Evolutionary conservation across 2,329 filamentous ascomycete genomes (phyloP), one percentile per base, ranked within the genome.

Genomic region (Penicillium sp.): DNA sequence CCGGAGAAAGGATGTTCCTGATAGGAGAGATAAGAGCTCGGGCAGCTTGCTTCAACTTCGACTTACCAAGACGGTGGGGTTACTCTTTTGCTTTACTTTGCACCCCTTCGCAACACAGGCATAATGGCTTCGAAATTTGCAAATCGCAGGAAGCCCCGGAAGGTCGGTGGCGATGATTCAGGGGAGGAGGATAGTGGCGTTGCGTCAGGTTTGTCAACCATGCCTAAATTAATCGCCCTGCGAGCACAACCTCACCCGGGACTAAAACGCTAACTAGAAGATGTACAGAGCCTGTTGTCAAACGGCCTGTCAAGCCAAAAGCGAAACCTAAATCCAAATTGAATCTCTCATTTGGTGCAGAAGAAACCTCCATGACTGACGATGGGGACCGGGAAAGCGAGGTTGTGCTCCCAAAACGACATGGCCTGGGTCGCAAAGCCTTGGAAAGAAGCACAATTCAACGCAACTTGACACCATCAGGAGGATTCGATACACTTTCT

Each of bases 311-410:
- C 37, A 71, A 75, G 37, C 74, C 71, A 0, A 87, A 85, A 68
- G 69, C 76, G 58, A 85, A 88, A 60, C 94, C 92, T 75, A 92
- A 91, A 71, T 89, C 89, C 4, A 87, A 87, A 16, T 83, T 91
- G 2, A 86, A 90, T 6, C 82, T 96, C 25, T 96, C 92, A 0
- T 96, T 97, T 73, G 91, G 89, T 0, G 84, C 85, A 0, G 81
- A 81, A 30, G 82, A 84, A 52, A 83, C 83, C 10, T 81, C 82
- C 19, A 82, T 83, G 60, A 81, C 80, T 6, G 84, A 83, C 33
- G 81, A 83, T 52, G 85, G 82, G 6, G 83, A 84, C 51, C 81
- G 82, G 25, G 81, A 84, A 57, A 75, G 70, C 57, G 83, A 85
- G 54, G 78, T 85, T 0, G 82, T 87, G 42, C 85, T 85, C 0